Conservation (phyloP, 176 grass and related monocot species). For the Raddia distichophylla region DNA sequence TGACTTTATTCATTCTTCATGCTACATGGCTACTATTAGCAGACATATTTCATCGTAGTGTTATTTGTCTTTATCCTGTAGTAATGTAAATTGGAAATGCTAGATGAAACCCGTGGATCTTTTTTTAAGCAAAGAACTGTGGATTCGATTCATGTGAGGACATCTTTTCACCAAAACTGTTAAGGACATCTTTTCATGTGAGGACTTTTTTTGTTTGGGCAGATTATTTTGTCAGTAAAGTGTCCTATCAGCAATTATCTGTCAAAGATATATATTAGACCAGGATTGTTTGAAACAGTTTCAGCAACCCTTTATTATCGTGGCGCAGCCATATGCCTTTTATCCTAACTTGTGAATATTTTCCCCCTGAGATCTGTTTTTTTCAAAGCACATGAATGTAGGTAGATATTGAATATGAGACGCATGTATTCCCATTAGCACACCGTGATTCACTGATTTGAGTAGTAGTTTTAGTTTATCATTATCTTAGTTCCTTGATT, state of each 20-base stretch:
- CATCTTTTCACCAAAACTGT: slow-evolving; percentile 1
- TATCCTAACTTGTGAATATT: too few relatives aligned
- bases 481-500: slow-evolving; percentile 2
- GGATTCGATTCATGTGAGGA: not conserved
- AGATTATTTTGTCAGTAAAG: not conserved
- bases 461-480: not conserved
- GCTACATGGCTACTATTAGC: slow-evolving; percentile 15
- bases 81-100: slow-evolving; percentile 13
- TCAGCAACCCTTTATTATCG: slow-evolving; percentile 2
- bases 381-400: slow-evolving; percentile 10
- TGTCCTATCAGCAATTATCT: not conserved
- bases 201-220: slow-evolving; percentile 16
- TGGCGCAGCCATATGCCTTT: not conserved
- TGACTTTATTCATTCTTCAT: slow-evolving; percentile 3
- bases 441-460: slow-evolving; percentile 3
- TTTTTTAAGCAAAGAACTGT: too few relatives aligned
- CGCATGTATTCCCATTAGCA: not conserved
- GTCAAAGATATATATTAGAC: not conserved
- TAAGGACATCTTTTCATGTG: not conserved
- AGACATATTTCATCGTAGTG: not conserved
- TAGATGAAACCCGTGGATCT: not conserved
- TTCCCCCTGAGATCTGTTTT: not conserved
- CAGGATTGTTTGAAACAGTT: slow-evolving; percentile 15
- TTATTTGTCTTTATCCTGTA: slow-evolving; percentile 18
- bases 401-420: not conserved